Conservation (phyloP, 2,329 filamentous ascomycete species). For the Colletotrichum trifolii region DNA sequence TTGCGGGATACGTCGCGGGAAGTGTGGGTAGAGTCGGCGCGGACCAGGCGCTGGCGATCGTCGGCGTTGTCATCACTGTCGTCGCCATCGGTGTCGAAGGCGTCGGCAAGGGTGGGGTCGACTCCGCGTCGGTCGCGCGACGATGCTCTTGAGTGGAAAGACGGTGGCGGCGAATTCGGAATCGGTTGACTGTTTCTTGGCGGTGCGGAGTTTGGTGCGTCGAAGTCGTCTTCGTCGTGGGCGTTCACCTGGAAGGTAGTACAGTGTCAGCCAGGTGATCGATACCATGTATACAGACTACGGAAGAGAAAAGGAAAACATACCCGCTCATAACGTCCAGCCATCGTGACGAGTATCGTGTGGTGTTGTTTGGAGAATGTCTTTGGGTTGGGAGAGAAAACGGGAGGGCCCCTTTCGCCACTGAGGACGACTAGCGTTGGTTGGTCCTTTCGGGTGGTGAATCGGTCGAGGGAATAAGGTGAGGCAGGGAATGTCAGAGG, state of each 20-base stretch:
- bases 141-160: constrained; percentile 87
- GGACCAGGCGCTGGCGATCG: constrained; percentile 88
- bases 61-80: constrained; percentile 81
- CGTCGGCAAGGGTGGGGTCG: constrained; percentile 87
- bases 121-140: constrained; percentile 62
- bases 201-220: constrained; percentile 48
- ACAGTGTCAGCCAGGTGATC: constrained; percentile 28
- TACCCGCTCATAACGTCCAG: constrained; percentile 69
- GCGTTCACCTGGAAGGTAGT: constrained; percentile 61
- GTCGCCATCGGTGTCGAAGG: constrained; percentile 86
- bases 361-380: constrained; percentile 8
- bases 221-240: constrained; percentile 65
- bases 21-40: constrained; percentile 62
- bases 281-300: too few species aligned
- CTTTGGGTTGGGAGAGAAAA: constrained; percentile 4
- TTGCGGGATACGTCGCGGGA: constrained; percentile 37
- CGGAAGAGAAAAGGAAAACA: constrained; percentile 39
- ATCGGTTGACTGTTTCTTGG: constrained; percentile 47
- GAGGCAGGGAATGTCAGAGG: constrained; percentile 2
- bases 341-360: constrained; percentile 53
- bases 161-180: constrained; percentile 77
- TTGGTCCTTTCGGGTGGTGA: neutral
- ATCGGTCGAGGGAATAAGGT: neutral
- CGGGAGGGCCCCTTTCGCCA: constrained; percentile 31
- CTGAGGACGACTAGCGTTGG: constrained; percentile 24